phyloP scores from a whole-genome alignment of 2,329 filamentous ascomycete genomes.

The Intubia oerlemansii region DNA sequence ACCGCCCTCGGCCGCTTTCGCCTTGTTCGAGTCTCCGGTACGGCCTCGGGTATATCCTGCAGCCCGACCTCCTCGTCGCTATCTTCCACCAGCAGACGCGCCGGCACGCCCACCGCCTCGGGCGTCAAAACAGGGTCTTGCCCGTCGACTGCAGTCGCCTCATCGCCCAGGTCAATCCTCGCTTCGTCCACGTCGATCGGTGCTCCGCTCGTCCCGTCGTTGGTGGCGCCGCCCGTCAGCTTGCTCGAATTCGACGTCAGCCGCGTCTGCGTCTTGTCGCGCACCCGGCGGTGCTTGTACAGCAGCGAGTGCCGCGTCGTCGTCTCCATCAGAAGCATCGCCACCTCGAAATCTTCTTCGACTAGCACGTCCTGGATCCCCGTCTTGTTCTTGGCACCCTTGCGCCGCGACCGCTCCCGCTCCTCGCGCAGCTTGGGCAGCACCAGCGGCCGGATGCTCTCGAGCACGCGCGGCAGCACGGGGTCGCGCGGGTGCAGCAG shows the following conservation, averaged over 20 bases:
- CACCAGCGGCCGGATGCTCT: constrained; percentile 66
- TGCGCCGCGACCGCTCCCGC: constrained; percentile 41
- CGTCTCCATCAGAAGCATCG: constrained; percentile 79
- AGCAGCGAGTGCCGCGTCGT: constrained; percentile 70
- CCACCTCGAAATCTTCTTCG: constrained; percentile 85
- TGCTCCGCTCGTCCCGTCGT: too few species aligned
- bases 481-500: constrained; percentile 58
- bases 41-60: constrained; percentile 5
- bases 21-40: too few species aligned
- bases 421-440: constrained; percentile 84
- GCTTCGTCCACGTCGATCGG: constrained; percentile 28
- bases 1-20: neutral
- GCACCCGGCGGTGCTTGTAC: constrained; percentile 64
- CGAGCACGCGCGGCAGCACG: constrained; percentile 63
- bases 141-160: constrained; percentile 22
- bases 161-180: neutral
- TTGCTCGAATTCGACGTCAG: constrained; percentile 40
- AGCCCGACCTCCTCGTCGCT: constrained; percentile 7
- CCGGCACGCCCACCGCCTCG: neutral
- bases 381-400: constrained; percentile 49
- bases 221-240: constrained; percentile 33
- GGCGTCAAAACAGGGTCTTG: constrained; percentile 26
- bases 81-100: constrained; percentile 17
- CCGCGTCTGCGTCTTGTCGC: constrained; percentile 29
- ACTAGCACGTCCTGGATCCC: constrained; percentile 73